Evolutionary conservation across 139 green algal genomes (phyloP), one percentile per base, ranked within the genome.

Genomic region (Ulvella scutata): DNA sequence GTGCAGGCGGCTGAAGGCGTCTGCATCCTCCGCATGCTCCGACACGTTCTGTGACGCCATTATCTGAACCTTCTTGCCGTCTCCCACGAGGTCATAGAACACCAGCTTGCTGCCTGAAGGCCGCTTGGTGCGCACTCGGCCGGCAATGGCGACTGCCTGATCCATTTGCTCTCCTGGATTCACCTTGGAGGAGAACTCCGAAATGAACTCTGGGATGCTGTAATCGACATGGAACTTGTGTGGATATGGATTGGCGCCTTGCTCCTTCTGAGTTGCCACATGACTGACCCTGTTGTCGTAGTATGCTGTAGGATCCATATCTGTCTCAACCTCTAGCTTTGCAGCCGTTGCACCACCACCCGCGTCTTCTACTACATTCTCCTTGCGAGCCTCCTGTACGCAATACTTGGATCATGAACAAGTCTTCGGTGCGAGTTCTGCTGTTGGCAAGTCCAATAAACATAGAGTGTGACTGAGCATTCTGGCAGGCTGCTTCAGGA

Each of bases 61-160:
- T 76, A 98, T 82, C 81, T 99, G 95, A 20, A 99, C 80, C 81
- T 96, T 97, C 40, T 51, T 59, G 35, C 90, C 92, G 43, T 97
- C 93, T 13, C 74, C 87, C 38, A 87, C 82, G 35, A 99, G 79
- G 82, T 98, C 94, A 75, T 98, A 98, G 85, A 99, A 99, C 36
- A 95, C 75, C 38, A 99, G 87, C 89, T 98, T 98, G 77, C 86
- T 79, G 28, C 94, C 92, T 4, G 84, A 92, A 17, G 91, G 82
- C 13, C 90, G 86, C 85, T 97, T 97, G 79, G 78, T 87, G 80
- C 87, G 86, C 21, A 99, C 81, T 38, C 94, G 86, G 9, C 93
- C 94, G 83, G 88, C 89, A 40, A 93, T 36, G 2, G 81, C 79
- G 3, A 86, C 80, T 0, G 73, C 82, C 2, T 80, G 72, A 38